Evolutionary conservation across 306 rosid genomes (phyloP), one percentile per base, ranked within the genome.

Genomic region (Alnus glutinosa): DNA sequence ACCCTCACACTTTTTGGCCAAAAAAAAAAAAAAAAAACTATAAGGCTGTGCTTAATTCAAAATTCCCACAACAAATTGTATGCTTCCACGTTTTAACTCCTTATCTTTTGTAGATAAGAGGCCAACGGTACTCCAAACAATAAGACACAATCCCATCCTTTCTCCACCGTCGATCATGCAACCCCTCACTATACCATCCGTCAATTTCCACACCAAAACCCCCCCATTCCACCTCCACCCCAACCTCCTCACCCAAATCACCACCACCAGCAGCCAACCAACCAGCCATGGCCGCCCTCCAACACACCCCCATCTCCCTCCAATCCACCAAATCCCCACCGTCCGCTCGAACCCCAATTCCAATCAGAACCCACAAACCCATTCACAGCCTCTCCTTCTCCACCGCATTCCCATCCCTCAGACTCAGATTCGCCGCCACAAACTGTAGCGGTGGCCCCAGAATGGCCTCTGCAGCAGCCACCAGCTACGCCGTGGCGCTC

Each of bases 401-500:
- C 70, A 39, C 88, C 70, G 58, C 90, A 49, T 78, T 89, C 83
- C 82, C 89, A 12, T 75, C 90, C 6, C 88, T 84, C 77, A 72
- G 74, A 14, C 81, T 86, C 42, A 88, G 79, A 55, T 4, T 77
- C 81, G 9, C 57, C 62, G 14, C 34, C 82, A 3, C 63, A 69
- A 28, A 74, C 18, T 73, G 64, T 49, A 84, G 78, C 3, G 78
- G 85, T 47, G 91, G 95, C 1, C 82, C 92, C 14, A 79, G 74
- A 55, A 92, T 92, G 97, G 46, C 77, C 0, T 78, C 91, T 28
- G 49, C 89, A 0, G 98, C 88, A 0, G 92, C 97, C 23, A 30
- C 89, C 28, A 91, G 92, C 90, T 95, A 95, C 83, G 97, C 99
- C 1, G 1, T 76, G 1, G 99, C 98, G 2, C 83, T 95, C 1